These are phyloP conservation scores for Sphenostylis stenocarpa DNA, from an alignment of 306 rosid genomes.

Conservation along the genomic window DNA sequence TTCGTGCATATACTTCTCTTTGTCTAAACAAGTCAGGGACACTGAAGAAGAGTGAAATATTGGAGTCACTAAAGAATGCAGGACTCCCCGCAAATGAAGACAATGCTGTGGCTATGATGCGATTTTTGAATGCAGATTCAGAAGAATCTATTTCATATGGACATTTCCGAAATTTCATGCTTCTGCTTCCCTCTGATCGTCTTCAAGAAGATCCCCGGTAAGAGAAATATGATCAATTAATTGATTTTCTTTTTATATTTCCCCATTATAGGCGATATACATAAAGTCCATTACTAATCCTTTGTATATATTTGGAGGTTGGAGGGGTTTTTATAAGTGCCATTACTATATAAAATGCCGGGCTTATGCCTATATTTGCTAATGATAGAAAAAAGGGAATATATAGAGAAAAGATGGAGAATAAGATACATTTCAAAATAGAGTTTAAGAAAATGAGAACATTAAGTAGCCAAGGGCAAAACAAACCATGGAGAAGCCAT, in stretches of 20 bases:
- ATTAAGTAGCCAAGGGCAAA: not conserved
- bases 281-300: not conserved
- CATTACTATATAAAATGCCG: not conserved
- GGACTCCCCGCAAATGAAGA: conserved; percentile 99
- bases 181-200: conserved; percentile 94
- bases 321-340: not conserved
- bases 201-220: conserved; percentile 99
- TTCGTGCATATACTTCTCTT: conserved; percentile 96
- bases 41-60: conserved; percentile 88
- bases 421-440: not conserved
- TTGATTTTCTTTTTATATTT: not conserved
- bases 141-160: conserved; percentile 97
- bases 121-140: conserved; percentile 90
- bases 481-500: not conserved
- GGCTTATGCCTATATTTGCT: not conserved
- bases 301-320: not conserved
- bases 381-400: not conserved
- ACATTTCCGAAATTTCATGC: conserved; percentile 97
- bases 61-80: conserved; percentile 83
- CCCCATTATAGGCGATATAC: not conserved
- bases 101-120: conserved; percentile 98
- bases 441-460: not conserved
- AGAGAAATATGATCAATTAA: conserved; percentile 39
- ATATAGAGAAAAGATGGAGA: not conserved
- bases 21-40: conserved; percentile 98